Evolutionary conservation across 768 basidiomycete genomes (phyloP), one percentile per base, ranked within the genome.

Genomic region (Termitomyces bulborhizus): DNA sequence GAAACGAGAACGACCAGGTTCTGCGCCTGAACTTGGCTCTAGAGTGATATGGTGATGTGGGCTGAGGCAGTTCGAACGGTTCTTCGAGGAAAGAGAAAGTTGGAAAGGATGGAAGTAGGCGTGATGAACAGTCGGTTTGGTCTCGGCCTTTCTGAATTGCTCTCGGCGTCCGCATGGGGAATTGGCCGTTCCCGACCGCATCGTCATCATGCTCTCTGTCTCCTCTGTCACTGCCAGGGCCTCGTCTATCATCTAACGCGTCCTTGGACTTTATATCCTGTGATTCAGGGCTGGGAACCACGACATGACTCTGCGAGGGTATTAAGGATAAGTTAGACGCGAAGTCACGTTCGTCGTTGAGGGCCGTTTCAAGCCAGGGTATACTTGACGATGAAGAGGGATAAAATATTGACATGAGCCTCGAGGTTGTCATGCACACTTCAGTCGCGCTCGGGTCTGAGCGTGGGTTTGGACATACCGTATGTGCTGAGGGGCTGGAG

Each of bases 61-160:
- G 60, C 18, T 40, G 56, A 55, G 62, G 62, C 57, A 63, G 54
- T 31, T 61, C 62, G 54, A 39, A n/a, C 4, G 43, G 36, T 12
- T 13, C 13, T 43, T 52, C 29, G 24, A 37, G 6, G 16, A 34
- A 18, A 12, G 32, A 53, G 44, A 37, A 31, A 24, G 41, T 52
- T 27, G 53, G 16, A 44, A 45, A 53, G 13, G 42, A 15, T 16
- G 36, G 36, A n/a, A 49, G 34, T 26, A 37, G 9, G 47, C 47
- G 47, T 37, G 47, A 49, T 36, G 47, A 27, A 27, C 16, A 39
- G 13, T 49, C 48, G 24, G 18, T 24, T 48, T 26, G 21, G 21
- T 37, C 49, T 29, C 26, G 49, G 37, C 36, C 18, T 24, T 26
- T 49, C 11, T 16, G 37, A 39, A 37, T 21, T 39, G 48, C 15